phyloP scores from a whole-genome alignment of 192 early-diverging fungal species.

The Backusella psychrophila region DNA sequence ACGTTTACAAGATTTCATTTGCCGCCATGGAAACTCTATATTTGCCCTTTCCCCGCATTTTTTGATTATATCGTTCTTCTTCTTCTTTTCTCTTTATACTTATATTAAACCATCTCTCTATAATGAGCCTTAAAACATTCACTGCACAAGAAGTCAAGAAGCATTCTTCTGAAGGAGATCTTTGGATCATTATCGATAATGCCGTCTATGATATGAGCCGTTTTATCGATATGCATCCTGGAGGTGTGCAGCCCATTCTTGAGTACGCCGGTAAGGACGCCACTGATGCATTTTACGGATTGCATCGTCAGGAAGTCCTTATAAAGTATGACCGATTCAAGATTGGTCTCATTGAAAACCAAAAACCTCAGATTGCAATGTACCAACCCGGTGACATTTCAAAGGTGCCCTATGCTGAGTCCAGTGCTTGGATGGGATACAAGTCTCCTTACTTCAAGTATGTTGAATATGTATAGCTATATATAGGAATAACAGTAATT shows the following conservation, averaged over 20 bases:
- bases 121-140: conserved; percentile 8
- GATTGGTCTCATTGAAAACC: conserved; percentile 62
- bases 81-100: not conserved
- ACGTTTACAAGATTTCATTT: not conserved
- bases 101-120: not conserved
- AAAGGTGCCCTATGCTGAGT: conserved; percentile 72
- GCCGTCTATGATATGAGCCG: conserved; percentile 60
- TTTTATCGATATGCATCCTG: conserved; percentile 57
- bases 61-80: not conserved
- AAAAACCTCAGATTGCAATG: conserved; percentile 25
- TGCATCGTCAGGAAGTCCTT: conserved; percentile 54
- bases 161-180: conserved; percentile 26
- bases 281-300: conserved; percentile 43
- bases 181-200: conserved; percentile 63
- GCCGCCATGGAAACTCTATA: not conserved
- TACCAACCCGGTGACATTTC: conserved; percentile 64
- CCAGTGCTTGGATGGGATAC: conserved; percentile 55
- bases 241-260: conserved; percentile 58
- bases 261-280: conserved; percentile 82
- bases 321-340: conserved; percentile 64
- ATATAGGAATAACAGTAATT: not conserved
- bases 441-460: conserved; percentile 39
- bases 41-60: not conserved
- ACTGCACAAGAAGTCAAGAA: conserved; percentile 29
- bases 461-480: not conserved